Percentiles rank a stretch among this genome's conserved stretches.
Evolutionary conservation across 176 grass and related monocot species (phyloP).

Genomic region (Poa pratensis): DNA sequence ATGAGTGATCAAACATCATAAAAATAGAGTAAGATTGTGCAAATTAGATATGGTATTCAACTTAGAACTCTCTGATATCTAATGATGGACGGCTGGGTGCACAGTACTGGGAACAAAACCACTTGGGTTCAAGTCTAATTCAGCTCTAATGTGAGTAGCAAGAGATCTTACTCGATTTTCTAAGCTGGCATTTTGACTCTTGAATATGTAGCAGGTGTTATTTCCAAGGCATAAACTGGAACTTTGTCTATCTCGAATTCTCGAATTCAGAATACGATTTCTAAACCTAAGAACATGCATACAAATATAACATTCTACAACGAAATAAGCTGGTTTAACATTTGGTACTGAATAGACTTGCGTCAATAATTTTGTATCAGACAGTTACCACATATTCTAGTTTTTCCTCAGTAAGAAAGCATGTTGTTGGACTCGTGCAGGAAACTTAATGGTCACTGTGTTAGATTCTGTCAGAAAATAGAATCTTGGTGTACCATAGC

Average conservation of each 20-base stretch:
- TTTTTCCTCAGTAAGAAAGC: constrained; percentile 17
- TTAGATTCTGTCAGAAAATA: constrained; percentile 38
- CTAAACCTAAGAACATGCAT: background rate
- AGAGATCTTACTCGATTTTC: background rate
- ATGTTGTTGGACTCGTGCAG: background rate
- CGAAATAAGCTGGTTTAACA: background rate
- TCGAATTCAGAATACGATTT: background rate
- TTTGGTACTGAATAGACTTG: background rate
- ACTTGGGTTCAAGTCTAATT: background rate
- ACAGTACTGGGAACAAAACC: background rate
- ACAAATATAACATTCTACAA: constrained; percentile 33
- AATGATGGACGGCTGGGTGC: background rate
- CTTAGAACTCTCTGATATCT: background rate
- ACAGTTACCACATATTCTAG: constrained; percentile 21
- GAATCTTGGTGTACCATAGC: constrained; percentile 4
- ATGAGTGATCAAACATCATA: background rate
- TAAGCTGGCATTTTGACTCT: background rate
- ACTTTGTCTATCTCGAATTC: background rate
- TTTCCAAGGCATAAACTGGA: background rate
- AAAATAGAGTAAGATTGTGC: background rate
- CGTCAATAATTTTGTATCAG: background rate
- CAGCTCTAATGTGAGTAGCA: background rate
- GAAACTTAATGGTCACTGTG: background rate
- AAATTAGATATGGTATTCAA: constrained; percentile 14
- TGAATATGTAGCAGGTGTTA: background rate